Percentiles rank a stretch among this genome's conserved stretches.
Evolutionary conservation across 306 rosid genomes (phyloP).

Genomic region (Vicia villosa): DNA sequence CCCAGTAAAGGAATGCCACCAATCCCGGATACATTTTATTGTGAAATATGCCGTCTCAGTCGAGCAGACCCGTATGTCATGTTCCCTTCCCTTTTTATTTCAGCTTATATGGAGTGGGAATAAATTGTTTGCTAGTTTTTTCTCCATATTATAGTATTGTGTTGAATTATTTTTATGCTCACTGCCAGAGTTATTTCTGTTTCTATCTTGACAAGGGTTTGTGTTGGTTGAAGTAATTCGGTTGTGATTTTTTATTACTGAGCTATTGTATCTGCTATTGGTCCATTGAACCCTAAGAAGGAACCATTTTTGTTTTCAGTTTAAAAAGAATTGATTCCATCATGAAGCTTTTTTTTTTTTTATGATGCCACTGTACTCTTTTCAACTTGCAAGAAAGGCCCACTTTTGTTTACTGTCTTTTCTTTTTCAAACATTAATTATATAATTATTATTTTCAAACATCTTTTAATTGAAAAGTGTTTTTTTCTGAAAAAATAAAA

Average conservation of each 20-base stretch:
- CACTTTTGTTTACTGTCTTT: background rate
- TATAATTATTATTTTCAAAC: constrained; percentile 1
- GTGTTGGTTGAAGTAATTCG: constrained; percentile 19
- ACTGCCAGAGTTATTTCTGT: background rate
- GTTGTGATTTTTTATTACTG: background rate
- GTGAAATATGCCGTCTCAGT: constrained; percentile 85
- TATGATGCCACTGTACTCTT: background rate
- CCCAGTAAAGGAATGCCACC: constrained; percentile 67
- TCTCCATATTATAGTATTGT: background rate
- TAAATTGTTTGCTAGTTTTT: constrained; percentile 13
- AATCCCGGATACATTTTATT: constrained; percentile 73
- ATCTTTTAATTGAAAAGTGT: background rate
- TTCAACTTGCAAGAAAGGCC: background rate
- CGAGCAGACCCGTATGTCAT: constrained; percentile 96
- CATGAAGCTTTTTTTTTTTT: background rate
- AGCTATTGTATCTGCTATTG: background rate
- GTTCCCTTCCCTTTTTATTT: constrained; percentile 34
- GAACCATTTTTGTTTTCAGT: background rate
- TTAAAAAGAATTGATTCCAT: background rate
- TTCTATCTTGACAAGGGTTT: constrained; percentile 20
- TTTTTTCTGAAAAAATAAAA: background rate
- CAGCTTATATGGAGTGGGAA: constrained; percentile 23
- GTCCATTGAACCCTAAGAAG: constrained; percentile 8
- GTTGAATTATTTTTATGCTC: constrained; percentile 19
- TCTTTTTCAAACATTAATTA: background rate